Evolutionary conservation across 371 early-diverging fungal genomes (phyloP), one percentile per base, ranked within the genome.

Genomic region (Actinomortierella ambigua): DNA sequence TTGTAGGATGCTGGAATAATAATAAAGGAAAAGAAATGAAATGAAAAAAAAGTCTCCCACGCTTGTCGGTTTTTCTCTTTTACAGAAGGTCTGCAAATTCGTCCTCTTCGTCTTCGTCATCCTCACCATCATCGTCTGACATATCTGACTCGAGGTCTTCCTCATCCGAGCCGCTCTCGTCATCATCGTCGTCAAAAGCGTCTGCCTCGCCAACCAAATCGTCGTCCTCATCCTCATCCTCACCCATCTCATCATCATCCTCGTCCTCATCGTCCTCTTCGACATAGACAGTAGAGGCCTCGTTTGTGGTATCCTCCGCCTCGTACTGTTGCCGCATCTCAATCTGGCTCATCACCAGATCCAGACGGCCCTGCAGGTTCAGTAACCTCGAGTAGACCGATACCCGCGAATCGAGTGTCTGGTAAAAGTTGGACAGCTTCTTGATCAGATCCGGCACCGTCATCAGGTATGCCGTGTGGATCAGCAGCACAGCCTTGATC

Each of bases 391-490:
- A 79, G 65, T 87, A 88, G 15, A 83, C 84, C 15, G 69, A 63
- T 2, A 84, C 77, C 54, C 93, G 88, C 0, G 84, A 61, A 62
- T 90, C 89, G 20, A 94, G 63, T 5, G 88, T 86, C 62, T 85
- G 85, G 75, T 94, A 90, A 60, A 94, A 86, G 56, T 80, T 75
- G 15, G 87, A 79, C 15, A 94, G 77, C 60, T 86, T 85, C 51
- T 73, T 69, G 17, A 87, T 83, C 56, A 92, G 65, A 52, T 87
- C 81, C 20, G 92, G 91, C 2, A 81, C 83, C 0, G 90, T 87
- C 86, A 87, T 87, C 68, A 90, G 61, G 70, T 88, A 90, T 18
- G 86, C 81, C 47, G 88, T 85, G 66, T 94, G 95, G 39, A 84
- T 79, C 46, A 85, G 54, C 17, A 93, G 61, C 17, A 89, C 80